Evolutionary conservation across 2,329 filamentous ascomycete species (phyloP), one percentile per base, ranked within the genome.

Genomic region (Fusarium anguioides): DNA sequence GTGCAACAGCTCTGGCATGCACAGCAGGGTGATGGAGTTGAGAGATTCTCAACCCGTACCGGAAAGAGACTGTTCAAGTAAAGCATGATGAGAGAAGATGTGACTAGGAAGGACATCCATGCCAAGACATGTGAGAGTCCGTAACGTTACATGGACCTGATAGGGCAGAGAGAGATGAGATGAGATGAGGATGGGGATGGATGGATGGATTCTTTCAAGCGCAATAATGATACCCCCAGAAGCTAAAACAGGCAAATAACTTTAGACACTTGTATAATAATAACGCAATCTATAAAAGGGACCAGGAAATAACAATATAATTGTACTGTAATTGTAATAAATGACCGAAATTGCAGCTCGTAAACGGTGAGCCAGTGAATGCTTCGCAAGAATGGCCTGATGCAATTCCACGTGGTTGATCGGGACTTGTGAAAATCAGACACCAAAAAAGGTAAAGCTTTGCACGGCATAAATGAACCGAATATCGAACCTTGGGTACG

Each of bases 1-100:
- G 83, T 86, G 68, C 81, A 89, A 65, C 81, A 84, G 67, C 75
- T 88, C 15, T 90, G 87, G 86, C 86, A 89, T 67, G 79, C 82
- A 18, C 88, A 90, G 73, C 84, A 87, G 54, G 79, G 80, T 36
- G 87, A 82, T 55, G 88, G 88, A 1, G 82, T 84, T 1, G 87
- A 90, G 69, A 80, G 88, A 29, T 90, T 89, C 55, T 83, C 85
- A 0, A 79, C 82, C 2, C 79, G 81, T 42, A 86, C 84, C 1
- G 83, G 85, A 4, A 81, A 81, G 60, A 79, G 83, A 36, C 77
- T 88, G 15, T 88, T 88, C 71, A 85, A 79, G 73, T 86, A 39
- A 12, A 33, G 17, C 27, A 50, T 27, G 39, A 33, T 23, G n/a
- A 4, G 41, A 14, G 17, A 14, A 41, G 26, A 45, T 9, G 23